Evolutionary conservation across 75 land plant genomes (phyloP), one percentile per base, ranked within the genome.

Genomic region (Pinus albicaulis): DNA sequence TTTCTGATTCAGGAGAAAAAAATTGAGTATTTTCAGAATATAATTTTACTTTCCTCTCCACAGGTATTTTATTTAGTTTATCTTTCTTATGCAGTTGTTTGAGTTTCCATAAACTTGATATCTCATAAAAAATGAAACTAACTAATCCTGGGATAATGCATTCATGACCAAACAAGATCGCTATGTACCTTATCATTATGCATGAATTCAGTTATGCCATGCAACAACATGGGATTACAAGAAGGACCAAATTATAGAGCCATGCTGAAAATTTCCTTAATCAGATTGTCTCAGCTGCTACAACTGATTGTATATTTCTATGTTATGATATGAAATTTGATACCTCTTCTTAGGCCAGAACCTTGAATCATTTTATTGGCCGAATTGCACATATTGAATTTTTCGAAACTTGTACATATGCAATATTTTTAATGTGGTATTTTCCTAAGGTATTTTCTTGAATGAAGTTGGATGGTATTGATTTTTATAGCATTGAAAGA

Each of bases 381-480:
- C 84, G 97, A 36, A 91, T 94, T 57, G 97, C 97, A 26, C 97
- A 94, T 77, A 94, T 94, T 25, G 97, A 94, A 83, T 94, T 94
- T 63, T 79, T 94, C 16, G 97, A 94, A 75, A 83, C 89, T 17
- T 92, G 90, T 75, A 74, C 82, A 38, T 94, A 88, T 90, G 88
- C 87, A 31, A 86, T 76, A 64, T 92, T 94, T 79, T 78, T 94
- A 24, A 88, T 94, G 91, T 94, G 97, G 92, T 87, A 94, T 1
- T 94, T 90, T 76, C 87, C 86, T 0, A 83, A 94, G 11, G 69
- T 87, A 17, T 94, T 94, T 72, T 72, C 48, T 8, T 44, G 48
- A 44, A 7, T 44, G 48, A 44, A 44, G 6, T 44, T 44, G 48
- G 7, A 44, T 44, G 48, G 48, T 44, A 6, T 44, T 44, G 44